Percentiles rank a stretch among this genome's conserved stretches.
Conservation (phyloP, 2,329 filamentous ascomycete species). For the Knufia petricola region DNA sequence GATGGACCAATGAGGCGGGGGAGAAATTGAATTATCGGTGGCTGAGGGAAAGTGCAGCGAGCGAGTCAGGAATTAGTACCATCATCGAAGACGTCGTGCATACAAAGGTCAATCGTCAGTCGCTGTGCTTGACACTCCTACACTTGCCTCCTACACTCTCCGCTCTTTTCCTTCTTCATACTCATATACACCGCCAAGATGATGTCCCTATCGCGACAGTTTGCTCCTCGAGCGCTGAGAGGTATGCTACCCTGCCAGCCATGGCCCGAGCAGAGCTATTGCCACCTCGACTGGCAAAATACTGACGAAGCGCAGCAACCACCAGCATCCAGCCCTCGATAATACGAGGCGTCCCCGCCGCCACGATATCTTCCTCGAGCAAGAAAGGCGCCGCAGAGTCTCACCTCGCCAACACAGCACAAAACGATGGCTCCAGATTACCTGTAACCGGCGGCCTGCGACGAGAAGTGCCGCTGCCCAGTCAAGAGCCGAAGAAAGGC, state of each 20-base stretch:
- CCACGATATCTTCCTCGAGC: slow-evolving; percentile 34
- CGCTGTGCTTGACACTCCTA: slow-evolving; percentile 4
- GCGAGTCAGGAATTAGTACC: not conserved
- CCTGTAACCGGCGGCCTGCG: slow-evolving; percentile 34
- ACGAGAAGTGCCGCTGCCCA: slow-evolving; percentile 39
- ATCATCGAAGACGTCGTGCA: not conserved
- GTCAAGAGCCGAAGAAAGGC: slow-evolving; percentile 42
- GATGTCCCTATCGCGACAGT: slow-evolving; percentile 43
- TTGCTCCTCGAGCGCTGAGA: slow-evolving; percentile 46
- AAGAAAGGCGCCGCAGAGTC: slow-evolving; percentile 32
- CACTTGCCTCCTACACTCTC: slow-evolving; percentile 23
- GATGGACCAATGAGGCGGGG: slow-evolving; percentile 10
- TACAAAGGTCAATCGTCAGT: too few species aligned
- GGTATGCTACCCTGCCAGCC: too few species aligned
- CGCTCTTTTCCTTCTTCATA: slow-evolving; percentile 21
- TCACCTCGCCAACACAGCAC: slow-evolving; percentile 29
- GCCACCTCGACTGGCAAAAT: slow-evolving; percentile 12
- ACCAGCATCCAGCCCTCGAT: slow-evolving; percentile 24
- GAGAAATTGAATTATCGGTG: slow-evolving; percentile 8
- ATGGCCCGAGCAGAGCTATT: slow-evolving; percentile 19
- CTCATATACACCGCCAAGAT: slow-evolving; percentile 29
- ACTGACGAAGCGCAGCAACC: slow-evolving; percentile 20
- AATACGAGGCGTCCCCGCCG: slow-evolving; percentile 29
- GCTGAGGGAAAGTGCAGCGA: not conserved
- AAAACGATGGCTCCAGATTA: slow-evolving; percentile 23